Evolutionary conservation across 768 basidiomycete species (phyloP), one percentile per base, ranked within the genome.

Genomic region (Steccherinum ochraceum): DNA sequence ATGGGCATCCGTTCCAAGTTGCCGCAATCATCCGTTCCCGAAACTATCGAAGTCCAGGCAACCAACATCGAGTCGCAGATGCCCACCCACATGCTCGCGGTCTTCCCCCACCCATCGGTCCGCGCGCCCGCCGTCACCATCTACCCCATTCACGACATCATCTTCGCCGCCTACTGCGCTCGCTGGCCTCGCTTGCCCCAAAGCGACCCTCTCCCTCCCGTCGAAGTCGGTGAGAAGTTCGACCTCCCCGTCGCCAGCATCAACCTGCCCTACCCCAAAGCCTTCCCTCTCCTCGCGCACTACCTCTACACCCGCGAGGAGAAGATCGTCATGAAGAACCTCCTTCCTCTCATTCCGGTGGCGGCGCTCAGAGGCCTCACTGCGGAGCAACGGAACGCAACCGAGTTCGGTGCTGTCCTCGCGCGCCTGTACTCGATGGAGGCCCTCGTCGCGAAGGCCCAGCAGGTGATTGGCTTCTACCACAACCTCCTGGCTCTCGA

Each of bases 251-350:
- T 91, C 16, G 72, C 89, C 12, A 83, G 81, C 2, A 67, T 92
- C 57, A 72, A 78, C 40, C 72, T 92, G 12, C 89, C 89, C 2
- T 83, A 84, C 1, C 80, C 86, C 0, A 74, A 77, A 2, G 79
- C 86, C 0, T 90, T 89, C 67, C 67, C 79, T 7, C 66, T 80
- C 25, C 71, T 92, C 7, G 80, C 81, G 56, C 64, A 71, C 0
- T 89, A 77, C 71, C 71, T 92, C 56, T 89, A 92, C 69, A 77
- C 76, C 23, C 81, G 85, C 61, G 76, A 79, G 54, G 70, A 82
- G 23, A 69, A 70, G 46, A 55, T 67, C n/a, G 75, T 91, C 49
- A 71, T 91, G 35, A 72, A 71, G 21, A 69, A 78, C 0, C 79
- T 91, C 46, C 72, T 91, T 55, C 87, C 88, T 51, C 68, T 74